Evolutionary conservation across 768 basidiomycete genomes (phyloP).

Genomic region (Paxillus ammoniavirescens): DNA sequence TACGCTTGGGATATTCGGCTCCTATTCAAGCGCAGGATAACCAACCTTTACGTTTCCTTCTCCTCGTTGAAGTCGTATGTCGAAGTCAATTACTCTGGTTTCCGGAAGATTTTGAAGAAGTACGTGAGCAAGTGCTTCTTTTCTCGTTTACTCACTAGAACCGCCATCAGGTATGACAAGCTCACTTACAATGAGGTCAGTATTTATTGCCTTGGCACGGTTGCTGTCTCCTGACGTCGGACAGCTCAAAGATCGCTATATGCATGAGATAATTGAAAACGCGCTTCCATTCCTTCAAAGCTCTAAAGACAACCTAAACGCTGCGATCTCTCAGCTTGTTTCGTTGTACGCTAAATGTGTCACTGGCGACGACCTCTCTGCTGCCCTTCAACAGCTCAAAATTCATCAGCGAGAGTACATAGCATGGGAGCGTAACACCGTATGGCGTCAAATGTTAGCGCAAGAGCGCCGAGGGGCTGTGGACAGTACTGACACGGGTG

Average conservation of each 20-base stretch:
- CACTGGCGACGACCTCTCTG: slow-evolving; percentile 61
- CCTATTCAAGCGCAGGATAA: slow-evolving; percentile 87
- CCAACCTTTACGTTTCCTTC: slow-evolving; percentile 73
- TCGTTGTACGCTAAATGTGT: slow-evolving; percentile 85
- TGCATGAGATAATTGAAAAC: slow-evolving; percentile 66
- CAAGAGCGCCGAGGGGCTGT: slow-evolving; percentile 63
- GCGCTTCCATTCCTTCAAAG: slow-evolving; percentile 64
- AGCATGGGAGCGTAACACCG: slow-evolving; percentile 96
- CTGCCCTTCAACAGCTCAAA: slow-evolving; percentile 79
- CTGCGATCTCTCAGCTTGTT: slow-evolving; percentile 56
- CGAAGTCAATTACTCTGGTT: slow-evolving; percentile 90
- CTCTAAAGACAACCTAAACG: slow-evolving; percentile 62
- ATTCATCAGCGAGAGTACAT: slow-evolving; percentile 90
- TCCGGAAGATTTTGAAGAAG: slow-evolving; percentile 96
- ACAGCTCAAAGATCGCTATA: slow-evolving; percentile 75
- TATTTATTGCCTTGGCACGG: background rate
- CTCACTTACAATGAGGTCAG: slow-evolving; percentile 70
- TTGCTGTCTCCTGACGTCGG: background rate
- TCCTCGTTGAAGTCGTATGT: slow-evolving; percentile 82
- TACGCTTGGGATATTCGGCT: slow-evolving; percentile 83
- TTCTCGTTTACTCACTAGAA: background rate
- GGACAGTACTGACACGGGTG: slow-evolving; percentile 38
- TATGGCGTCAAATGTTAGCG: slow-evolving; percentile 95
- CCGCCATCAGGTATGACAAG: slow-evolving; percentile 83
- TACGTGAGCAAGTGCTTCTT: slow-evolving; percentile 34